These are phyloP conservation scores for Coemansia sp. DNA, from an alignment of 192 early-diverging fungal genomes.

Conservation along the genomic window DNA sequence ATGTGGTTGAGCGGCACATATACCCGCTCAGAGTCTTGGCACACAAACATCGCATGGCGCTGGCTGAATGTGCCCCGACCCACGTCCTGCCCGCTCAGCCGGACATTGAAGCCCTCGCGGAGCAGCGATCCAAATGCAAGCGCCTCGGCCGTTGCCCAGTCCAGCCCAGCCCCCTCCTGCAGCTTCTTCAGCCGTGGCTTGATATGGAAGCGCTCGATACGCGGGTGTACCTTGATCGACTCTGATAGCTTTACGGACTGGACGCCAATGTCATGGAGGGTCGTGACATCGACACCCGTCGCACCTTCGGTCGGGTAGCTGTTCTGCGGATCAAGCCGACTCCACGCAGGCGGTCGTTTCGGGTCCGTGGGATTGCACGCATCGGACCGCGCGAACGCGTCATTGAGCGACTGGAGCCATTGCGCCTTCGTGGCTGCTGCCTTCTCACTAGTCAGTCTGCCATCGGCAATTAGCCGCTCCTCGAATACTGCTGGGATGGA, in stretches of 20 bases:
- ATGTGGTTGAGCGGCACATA: conserved; percentile 80
- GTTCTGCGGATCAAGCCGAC: neutral
- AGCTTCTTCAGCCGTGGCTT: conserved; percentile 70
- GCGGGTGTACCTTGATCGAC: conserved; percentile 69
- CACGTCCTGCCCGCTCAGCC: conserved; percentile 95
- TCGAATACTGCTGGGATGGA: conserved; percentile 83
- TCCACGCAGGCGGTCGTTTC: conserved; percentile 10
- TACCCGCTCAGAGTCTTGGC: conserved; percentile 78
- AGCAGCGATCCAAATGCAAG: conserved; percentile 86
- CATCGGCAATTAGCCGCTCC: conserved; percentile 40
- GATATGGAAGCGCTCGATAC: conserved; percentile 88
- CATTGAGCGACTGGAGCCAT: conserved; percentile 24
- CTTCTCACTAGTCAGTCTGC: conserved; percentile 12
- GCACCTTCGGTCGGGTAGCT: conserved; percentile 16
- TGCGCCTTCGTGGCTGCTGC: conserved; percentile 10
- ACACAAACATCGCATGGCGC: conserved; percentile 93
- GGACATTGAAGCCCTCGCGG: conserved; percentile 76
- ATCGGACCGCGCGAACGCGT: conserved; percentile 17
- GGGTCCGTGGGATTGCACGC: conserved; percentile 27
- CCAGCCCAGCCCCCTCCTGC: conserved; percentile 64
- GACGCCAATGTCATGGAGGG: conserved; percentile 63
- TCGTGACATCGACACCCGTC: conserved; percentile 58
- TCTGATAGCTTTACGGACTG: conserved; percentile 63
- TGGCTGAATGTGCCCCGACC: conserved; percentile 97
- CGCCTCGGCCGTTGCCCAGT: conserved; percentile 96